Evolutionary conservation across 768 basidiomycete species (phyloP), one percentile per base, ranked within the genome.

Genomic region (Atractiella rhizophila): DNA sequence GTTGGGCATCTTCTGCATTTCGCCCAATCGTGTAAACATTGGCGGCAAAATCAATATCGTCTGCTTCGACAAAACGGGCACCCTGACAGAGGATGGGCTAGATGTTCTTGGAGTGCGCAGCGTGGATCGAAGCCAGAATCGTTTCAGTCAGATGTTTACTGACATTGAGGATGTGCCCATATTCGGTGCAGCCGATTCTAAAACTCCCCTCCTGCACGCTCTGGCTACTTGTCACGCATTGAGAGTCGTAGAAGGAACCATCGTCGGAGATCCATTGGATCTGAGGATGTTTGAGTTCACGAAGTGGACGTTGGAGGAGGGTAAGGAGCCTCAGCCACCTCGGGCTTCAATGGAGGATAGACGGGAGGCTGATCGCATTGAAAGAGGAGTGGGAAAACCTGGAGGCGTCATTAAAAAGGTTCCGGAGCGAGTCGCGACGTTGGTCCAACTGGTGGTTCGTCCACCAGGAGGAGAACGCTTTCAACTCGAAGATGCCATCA

Each of bases 41-140:
- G 81, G 73, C 1, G 91, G 91, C 9, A 86, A 91, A 62, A 66
- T 96, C 61, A 94, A 96, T 49, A 76, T 96, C 9, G 83, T 83
- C 52, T 94, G 86, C 55, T 98, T 98, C 53, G 91, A 98, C 64
- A 98, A 98, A 62, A 98, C 91, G 1, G 91, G 91, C 7, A 98
- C 91, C 8, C 66, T 98, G 19, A 98, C 91, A 1, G 91, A 98
- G 59, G 91, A 98, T 48, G 91, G 88, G 0, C 66, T 98, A 36
- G 91, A 98, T 56, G 83, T 98, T 33, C 73, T 98, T 34, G 91
- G 91, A 13, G 76, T 91, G 15, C 75, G 88, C 33, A 71, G 71
- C 5, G 68, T 80, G 31, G 85, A 88, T 44, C 71, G 80, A 32
- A 67, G 64, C 35, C 58, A 58, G 42, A 69, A 73, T 40, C 68